These are phyloP conservation scores for Lagenaria siceraria DNA, from an alignment of 306 rosid species.

Conservation along the genomic window DNA sequence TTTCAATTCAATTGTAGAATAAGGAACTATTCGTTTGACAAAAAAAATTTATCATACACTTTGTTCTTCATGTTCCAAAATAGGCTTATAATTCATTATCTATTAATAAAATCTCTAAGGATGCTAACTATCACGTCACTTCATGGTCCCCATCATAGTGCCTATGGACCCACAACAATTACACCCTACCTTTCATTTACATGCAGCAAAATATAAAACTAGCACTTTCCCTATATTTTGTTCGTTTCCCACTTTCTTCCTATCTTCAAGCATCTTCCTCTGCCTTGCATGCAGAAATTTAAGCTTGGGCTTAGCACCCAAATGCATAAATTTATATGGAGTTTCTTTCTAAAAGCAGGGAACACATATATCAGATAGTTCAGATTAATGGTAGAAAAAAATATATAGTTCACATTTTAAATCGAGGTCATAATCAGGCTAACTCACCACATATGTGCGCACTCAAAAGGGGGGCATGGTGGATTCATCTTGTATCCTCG, in stretches of 20 bases:
- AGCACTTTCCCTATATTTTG: not conserved
- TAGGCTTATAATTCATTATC: no score
- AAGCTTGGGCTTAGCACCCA: not conserved
- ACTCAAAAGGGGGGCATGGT: slow-evolving; percentile 87
- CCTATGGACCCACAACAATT: not conserved
- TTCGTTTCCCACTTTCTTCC: not conserved
- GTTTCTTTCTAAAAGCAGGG: not conserved
- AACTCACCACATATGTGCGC: slow-evolving; percentile 80
- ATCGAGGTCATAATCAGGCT: not conserved
- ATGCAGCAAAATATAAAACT: not conserved
- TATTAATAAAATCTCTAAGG: no score
- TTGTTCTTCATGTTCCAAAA: no score
- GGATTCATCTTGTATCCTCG: slow-evolving; percentile 93
- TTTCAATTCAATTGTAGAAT: no score
- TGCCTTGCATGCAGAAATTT: not conserved
- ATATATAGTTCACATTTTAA: not conserved
- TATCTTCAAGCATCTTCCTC: not conserved
- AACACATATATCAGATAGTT: not conserved
- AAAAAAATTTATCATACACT: no score
- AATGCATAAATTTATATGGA: not conserved
- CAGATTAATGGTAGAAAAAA: not conserved
- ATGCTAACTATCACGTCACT: no score
- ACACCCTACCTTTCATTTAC: not conserved
- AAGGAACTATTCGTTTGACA: no score
- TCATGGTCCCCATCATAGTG: not conserved